Evolutionary conservation across 176 grass and related monocot genomes (phyloP).

Genomic region (Miscanthus lutarioriparius): DNA sequence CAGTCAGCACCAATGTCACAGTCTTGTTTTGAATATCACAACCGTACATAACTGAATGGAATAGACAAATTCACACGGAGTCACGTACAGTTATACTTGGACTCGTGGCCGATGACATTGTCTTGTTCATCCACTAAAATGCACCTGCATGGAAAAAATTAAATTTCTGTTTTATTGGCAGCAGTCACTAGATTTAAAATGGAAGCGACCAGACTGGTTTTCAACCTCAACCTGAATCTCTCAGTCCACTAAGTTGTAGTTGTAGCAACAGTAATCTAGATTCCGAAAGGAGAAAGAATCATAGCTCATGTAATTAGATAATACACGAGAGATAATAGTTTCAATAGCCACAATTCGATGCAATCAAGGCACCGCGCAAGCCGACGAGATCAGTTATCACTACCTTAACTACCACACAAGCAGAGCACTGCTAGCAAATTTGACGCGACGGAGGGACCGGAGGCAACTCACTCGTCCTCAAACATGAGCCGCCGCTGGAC

Average conservation of each 20-base stretch:
- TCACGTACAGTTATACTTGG: constrained; percentile 80
- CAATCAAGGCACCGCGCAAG: neutral
- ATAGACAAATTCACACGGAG: neutral
- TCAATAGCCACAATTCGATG: neutral
- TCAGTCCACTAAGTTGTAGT: neutral
- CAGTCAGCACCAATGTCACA: neutral
- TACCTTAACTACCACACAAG: neutral
- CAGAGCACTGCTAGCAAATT: neutral
- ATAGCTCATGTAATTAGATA: neutral
- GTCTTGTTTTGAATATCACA: neutral
- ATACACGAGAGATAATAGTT: neutral
- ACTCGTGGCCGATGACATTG: constrained; percentile 81
- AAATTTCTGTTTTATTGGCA: neutral
- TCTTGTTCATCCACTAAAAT: constrained; percentile 94
- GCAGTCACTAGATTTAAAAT: neutral
- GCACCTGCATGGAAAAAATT: constrained; percentile 56
- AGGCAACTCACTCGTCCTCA: constrained; percentile 72
- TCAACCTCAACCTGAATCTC: neutral
- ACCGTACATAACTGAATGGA: neutral
- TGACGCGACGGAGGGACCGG: neutral
- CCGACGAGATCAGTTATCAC: neutral
- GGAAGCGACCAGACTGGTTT: neutral
- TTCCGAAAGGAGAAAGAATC: neutral
- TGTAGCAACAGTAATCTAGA: neutral
- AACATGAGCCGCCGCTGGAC: constrained; percentile 92